phyloP scores from a whole-genome alignment of 768 basidiomycete genomes.

The Suillus occidentalis region DNA sequence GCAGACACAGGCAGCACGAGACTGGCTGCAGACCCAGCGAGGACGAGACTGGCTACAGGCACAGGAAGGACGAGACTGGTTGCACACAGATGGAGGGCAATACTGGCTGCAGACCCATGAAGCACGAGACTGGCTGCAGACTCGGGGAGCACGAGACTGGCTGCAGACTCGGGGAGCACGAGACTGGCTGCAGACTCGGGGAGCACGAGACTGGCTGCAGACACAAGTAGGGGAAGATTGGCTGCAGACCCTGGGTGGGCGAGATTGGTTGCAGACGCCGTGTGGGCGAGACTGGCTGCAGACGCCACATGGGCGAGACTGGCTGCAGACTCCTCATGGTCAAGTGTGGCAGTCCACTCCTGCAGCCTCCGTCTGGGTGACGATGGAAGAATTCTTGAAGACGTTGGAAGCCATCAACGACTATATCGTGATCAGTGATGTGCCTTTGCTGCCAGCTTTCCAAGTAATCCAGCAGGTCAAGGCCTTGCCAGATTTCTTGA shows the following conservation, averaged over 20 bases:
- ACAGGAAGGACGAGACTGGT: too few species aligned
- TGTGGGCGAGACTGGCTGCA: too few species aligned
- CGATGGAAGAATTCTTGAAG: not conserved
- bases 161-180: not conserved
- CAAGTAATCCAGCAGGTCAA: not conserved
- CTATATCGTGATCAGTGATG: too few species aligned
- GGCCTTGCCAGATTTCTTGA: not conserved
- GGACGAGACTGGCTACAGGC: too few species aligned
- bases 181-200: not conserved
- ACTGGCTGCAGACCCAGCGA: not conserved
- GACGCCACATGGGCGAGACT: not conserved
- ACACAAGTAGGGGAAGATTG: not conserved
- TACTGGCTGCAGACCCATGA: not conserved
- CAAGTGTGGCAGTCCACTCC: not conserved
- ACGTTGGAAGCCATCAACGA: not conserved
- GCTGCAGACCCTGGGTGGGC: not conserved
- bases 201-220: not conserved
- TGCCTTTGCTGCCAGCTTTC: not conserved
- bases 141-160: not conserved
- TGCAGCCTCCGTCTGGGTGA: not conserved
- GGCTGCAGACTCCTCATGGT: not conserved
- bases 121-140: not conserved
- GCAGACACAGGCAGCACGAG: too few species aligned
- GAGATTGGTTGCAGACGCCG: conserved; percentile 12
- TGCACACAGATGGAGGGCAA: too few species aligned